Conservation (phyloP, 2,329 filamentous ascomycete genomes). For the Thielaviopsis ethacetica region DNA sequence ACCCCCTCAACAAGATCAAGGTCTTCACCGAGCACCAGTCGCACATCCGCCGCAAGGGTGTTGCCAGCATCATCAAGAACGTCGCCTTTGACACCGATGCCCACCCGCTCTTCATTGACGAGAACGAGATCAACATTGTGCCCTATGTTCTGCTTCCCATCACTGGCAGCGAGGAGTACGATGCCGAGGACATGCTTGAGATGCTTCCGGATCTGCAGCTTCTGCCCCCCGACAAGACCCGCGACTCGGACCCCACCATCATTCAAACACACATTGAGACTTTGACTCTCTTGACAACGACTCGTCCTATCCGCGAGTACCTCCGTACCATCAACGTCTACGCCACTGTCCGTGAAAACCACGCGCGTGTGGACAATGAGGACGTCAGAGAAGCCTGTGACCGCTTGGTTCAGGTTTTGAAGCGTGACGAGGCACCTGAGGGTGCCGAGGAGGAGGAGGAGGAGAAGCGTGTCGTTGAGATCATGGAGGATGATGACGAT, state of each 20-base stretch:
- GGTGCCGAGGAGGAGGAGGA: conserved; percentile 27
- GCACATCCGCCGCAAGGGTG: conserved; percentile 71
- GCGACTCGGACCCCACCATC: conserved; percentile 61
- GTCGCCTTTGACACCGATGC: conserved; percentile 65
- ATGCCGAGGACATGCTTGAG: conserved; percentile 66
- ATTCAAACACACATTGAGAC: conserved; percentile 83
- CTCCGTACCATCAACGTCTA: conserved; percentile 72
- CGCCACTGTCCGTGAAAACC: conserved; percentile 73
- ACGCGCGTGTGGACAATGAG: conserved; percentile 62
- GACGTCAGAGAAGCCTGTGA: conserved; percentile 73
- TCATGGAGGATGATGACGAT: conserved; percentile 35
- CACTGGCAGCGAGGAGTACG: conserved; percentile 74
- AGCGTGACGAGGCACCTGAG: conserved; percentile 56
- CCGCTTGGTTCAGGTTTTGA: conserved; percentile 73
- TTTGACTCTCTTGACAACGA: conserved; percentile 66
- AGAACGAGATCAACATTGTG: conserved; percentile 61
- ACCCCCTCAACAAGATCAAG: conserved; percentile 82
- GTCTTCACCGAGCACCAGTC: conserved; percentile 90
- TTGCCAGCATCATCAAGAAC: conserved; percentile 94
- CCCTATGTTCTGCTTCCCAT: conserved; percentile 82
- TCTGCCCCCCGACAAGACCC: conserved; percentile 72
- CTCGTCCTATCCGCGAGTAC: conserved; percentile 54
- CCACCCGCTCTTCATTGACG: conserved; percentile 54
- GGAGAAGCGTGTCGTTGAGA: conserved; percentile 25
- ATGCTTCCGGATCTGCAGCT: conserved; percentile 89